Percentiles rank a stretch among this genome's conserved stretches.
Evolutionary conservation across 2,329 filamentous ascomycete genomes (phyloP).

Genomic region (Salinomyces thailandicus): DNA sequence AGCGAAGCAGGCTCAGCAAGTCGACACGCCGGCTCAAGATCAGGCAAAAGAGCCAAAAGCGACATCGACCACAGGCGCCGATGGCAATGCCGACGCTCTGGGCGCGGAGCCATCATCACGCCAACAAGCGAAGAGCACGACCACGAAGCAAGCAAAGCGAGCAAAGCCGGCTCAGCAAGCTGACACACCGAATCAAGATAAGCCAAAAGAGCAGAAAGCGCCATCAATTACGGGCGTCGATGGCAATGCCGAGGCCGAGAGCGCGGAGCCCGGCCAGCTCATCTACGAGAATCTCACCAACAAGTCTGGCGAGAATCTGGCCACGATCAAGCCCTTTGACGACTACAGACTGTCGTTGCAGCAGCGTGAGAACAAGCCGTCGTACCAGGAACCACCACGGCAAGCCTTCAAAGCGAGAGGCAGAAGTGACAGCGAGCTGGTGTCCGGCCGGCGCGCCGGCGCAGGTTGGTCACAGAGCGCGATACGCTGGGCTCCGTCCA

Average conservation of each 20-base stretch:
- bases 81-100: neutral
- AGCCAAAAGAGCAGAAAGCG: neutral
- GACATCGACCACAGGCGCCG: neutral
- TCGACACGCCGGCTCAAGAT: conserved; percentile 11
- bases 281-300: conserved; percentile 36
- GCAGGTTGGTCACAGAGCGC: conserved; percentile 42
- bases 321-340: conserved; percentile 16
- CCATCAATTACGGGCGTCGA: neutral
- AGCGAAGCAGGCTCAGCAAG: conserved; percentile 13
- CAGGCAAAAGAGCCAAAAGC: neutral
- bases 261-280: conserved; percentile 14
- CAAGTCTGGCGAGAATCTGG: conserved; percentile 35
- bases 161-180: neutral
- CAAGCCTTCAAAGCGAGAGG: conserved; percentile 7
- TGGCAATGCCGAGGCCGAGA: neutral
- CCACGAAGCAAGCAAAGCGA: neutral
- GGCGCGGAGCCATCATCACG: neutral
- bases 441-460: conserved; percentile 43
- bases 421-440: conserved; percentile 31
- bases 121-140: neutral
- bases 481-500: conserved; percentile 79
- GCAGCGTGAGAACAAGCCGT: conserved; percentile 26
- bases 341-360: conserved; percentile 14
- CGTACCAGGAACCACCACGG: conserved; percentile 14
- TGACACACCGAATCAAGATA: neutral